Conservation (phyloP, 1,139 yeast genomes). For the Debaryomyces sp. region DNA sequence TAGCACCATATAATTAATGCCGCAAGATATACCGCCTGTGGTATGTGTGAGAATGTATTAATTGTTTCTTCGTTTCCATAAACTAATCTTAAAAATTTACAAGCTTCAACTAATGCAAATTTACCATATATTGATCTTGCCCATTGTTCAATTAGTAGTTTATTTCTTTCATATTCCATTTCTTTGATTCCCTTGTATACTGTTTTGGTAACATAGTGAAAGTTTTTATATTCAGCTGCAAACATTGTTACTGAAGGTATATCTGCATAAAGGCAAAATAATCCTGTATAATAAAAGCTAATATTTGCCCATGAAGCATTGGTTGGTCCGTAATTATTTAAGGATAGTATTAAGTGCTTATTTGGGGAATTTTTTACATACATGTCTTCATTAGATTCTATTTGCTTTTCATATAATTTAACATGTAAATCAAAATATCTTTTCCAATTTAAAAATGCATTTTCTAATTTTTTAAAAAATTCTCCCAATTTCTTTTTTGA, state of each 20-base stretch:
- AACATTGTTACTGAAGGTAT: conserved; percentile 2
- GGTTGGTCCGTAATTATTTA: conserved; percentile 23
- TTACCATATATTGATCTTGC: conserved; percentile 21
- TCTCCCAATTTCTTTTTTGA: conserved; percentile 24
- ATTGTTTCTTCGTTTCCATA: conserved; percentile 19
- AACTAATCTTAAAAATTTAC: conserved; percentile 19
- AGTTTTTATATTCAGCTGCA: conserved; percentile 8
- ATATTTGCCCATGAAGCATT: conserved; percentile 25
- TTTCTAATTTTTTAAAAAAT: conserved; percentile 31
- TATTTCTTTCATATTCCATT: conserved; percentile 15
- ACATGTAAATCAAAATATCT: conserved; percentile 40
- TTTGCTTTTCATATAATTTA: conserved; percentile 9
- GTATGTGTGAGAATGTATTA: conserved; percentile 20
- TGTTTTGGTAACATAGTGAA: conserved; percentile 10
- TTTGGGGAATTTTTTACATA: not conserved
- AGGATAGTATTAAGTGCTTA: conserved; percentile 5
- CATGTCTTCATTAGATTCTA: not conserved
- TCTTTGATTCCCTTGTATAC: conserved; percentile 8
- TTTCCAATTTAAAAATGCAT: conserved; percentile 39
- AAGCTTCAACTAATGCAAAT: conserved; percentile 22
- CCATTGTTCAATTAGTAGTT: conserved; percentile 18
- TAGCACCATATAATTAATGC: conserved; percentile 22
- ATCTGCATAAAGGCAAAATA: conserved; percentile 19
- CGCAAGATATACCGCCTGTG: conserved; percentile 20
- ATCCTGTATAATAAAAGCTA: conserved; percentile 17